phyloP scores from a whole-genome alignment of 2,329 filamentous ascomycete genomes.

The Epichloe sibirici region DNA sequence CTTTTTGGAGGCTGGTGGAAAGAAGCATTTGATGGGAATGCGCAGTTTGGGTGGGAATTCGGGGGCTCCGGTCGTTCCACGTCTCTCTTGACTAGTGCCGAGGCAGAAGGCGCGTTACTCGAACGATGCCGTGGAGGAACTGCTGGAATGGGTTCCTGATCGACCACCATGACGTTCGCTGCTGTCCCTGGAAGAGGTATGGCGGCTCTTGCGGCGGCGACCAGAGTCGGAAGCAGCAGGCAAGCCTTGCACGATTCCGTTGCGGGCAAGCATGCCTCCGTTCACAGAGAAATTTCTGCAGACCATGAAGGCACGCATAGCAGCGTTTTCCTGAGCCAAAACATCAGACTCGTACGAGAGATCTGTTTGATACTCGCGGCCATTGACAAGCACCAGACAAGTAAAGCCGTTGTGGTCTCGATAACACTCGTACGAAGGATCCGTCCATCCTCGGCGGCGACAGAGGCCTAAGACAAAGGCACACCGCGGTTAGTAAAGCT shows the following conservation, averaged over 20 bases:
- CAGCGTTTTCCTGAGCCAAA: conserved; percentile 83
- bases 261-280: conserved; percentile 73
- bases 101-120: conserved; percentile 28
- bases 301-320: conserved; percentile 93
- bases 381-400: conserved; percentile 89
- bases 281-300: conserved; percentile 97
- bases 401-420: conserved; percentile 63
- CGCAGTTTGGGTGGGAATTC: not conserved
- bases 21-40: not conserved
- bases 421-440: conserved; percentile 80
- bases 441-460: conserved; percentile 84
- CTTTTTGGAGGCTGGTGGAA: not conserved
- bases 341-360: conserved; percentile 69
- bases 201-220: conserved; percentile 40
- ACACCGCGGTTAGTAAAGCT: not conserved
- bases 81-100: not conserved
- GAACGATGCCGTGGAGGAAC: conserved; percentile 48
- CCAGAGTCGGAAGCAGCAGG: conserved; percentile 37
- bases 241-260: conserved; percentile 55
- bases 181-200: conserved; percentile 34
- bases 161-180: conserved; percentile 33
- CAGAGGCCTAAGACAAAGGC: conserved; percentile 59
- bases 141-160: conserved; percentile 48
- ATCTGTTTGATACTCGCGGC: conserved; percentile 90
- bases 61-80: conserved; percentile 1